phyloP scores from a whole-genome alignment of 345 rosid species.

The Dimocarpus longan region DNA sequence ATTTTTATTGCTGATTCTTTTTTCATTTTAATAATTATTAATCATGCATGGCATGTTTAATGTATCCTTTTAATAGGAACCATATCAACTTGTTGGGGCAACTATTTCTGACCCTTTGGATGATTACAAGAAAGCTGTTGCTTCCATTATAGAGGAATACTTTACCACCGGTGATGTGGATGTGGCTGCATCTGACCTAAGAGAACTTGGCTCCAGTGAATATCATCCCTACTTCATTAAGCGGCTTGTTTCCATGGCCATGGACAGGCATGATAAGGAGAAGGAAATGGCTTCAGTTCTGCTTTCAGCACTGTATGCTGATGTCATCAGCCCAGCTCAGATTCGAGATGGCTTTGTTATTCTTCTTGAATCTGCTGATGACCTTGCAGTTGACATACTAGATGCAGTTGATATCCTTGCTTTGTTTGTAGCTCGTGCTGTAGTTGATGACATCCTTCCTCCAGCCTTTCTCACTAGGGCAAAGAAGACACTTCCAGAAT shows the following conservation, averaged over 20 bases:
- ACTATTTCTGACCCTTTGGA: conserved; percentile 87
- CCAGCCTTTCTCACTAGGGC: conserved; percentile 85
- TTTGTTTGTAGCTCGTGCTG: conserved; percentile 89
- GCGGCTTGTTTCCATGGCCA: conserved; percentile 93
- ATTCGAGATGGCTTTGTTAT: conserved; percentile 95
- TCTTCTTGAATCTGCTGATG: conserved; percentile 95
- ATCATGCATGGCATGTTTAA: neutral
- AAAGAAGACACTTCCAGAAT: conserved; percentile 70
- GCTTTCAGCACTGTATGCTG: conserved; percentile 88
- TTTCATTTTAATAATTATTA: neutral
- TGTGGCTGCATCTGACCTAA: conserved; percentile 90
- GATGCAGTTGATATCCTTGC: conserved; percentile 95
- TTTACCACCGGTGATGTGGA: conserved; percentile 90
- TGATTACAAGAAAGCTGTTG: conserved; percentile 91
- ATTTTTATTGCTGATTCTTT: neutral
- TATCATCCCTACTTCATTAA: conserved; percentile 93
- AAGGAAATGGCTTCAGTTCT: conserved; percentile 99
- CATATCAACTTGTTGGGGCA: conserved; percentile 83
- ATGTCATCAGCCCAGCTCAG: conserved; percentile 83
- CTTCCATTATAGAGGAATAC: conserved; percentile 83
- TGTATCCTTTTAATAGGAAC: conserved; percentile 53
- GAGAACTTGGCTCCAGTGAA: conserved; percentile 86
- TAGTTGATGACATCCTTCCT: conserved; percentile 96
- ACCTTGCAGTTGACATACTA: conserved; percentile 86
- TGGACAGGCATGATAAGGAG: conserved; percentile 99